phyloP scores from a whole-genome alignment of 441 rosid genomes.

The Capsella rubella region DNA sequence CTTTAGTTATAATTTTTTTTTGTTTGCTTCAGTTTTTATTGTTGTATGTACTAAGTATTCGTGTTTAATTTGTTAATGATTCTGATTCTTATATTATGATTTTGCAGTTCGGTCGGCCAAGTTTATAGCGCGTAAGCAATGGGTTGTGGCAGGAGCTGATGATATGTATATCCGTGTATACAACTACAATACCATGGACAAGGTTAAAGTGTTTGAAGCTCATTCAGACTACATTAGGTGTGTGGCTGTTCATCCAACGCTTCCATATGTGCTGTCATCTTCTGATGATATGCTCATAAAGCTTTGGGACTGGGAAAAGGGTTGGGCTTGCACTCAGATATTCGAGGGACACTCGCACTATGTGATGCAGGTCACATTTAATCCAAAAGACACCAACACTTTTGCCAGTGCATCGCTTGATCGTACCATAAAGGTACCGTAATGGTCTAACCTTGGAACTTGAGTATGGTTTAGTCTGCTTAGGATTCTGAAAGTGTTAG shows the following conservation, averaged over 20 bases:
- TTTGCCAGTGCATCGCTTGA: constrained; percentile 98
- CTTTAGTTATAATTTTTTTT: background rate
- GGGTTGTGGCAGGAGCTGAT: constrained; percentile 87
- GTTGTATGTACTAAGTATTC: background rate
- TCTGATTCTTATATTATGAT: constrained; percentile 39
- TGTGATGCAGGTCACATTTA: constrained; percentile 88
- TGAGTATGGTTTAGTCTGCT: constrained; percentile 22
- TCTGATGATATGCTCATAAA: constrained; percentile 92
- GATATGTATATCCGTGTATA: constrained; percentile 77
- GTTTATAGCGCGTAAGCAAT: constrained; percentile 72
- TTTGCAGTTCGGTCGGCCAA: constrained; percentile 78
- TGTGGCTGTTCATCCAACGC: constrained; percentile 80
- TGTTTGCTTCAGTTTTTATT: background rate
- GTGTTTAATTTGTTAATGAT: constrained; percentile 18
- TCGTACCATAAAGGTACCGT: constrained; percentile 75
- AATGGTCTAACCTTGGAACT: constrained; percentile 17
- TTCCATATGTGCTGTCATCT: constrained; percentile 81
- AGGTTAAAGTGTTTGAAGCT: constrained; percentile 87
- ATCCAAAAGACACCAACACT: constrained; percentile 72
- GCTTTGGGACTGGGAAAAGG: constrained; percentile 98
- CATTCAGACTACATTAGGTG: constrained; percentile 87
- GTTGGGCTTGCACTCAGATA: constrained; percentile 82
- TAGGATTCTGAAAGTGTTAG: constrained; percentile 24
- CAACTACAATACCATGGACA: constrained; percentile 80
- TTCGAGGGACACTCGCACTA: constrained; percentile 95